These are phyloP conservation scores for Mycena leptocephala DNA, from an alignment of 768 basidiomycete species.

Conservation along the genomic window DNA sequence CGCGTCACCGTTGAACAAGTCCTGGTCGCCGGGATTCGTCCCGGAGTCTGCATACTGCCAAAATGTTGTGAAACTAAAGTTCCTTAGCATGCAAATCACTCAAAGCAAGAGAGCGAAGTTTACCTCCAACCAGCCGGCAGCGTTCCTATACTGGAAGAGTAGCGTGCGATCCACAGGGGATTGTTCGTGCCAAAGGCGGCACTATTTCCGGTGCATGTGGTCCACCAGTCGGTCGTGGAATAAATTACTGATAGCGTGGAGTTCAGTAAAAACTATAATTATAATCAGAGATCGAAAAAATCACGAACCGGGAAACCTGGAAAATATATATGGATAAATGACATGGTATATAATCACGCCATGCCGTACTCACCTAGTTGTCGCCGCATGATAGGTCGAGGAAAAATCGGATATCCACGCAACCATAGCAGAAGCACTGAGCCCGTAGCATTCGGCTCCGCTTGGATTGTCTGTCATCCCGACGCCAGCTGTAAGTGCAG, in stretches of 20 bases:
- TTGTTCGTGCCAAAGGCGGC: constrained; percentile 64
- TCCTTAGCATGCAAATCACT: not conserved
- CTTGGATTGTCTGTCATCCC: constrained; percentile 63
- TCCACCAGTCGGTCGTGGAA: constrained; percentile 81
- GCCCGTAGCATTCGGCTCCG: constrained; percentile 69
- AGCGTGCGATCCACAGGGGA: constrained; percentile 77
- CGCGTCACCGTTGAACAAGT: constrained; percentile 70
- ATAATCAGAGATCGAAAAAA: not conserved
- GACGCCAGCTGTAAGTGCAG: not conserved
- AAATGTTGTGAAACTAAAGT: constrained; percentile 64
- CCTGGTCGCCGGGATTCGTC: constrained; percentile 71
- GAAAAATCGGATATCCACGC: constrained; percentile 77
- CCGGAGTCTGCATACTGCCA: constrained; percentile 76
- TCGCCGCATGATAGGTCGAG: constrained; percentile 66
- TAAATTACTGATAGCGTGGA: constrained; percentile 64
- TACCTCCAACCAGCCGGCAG: constrained; percentile 74
- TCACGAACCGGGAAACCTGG: constrained; percentile 59
- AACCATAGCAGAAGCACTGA: constrained; percentile 71
- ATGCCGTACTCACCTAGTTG: constrained; percentile 51
- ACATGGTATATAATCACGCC: not conserved
- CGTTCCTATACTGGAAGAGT: constrained; percentile 63
- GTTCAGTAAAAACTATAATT: not conserved
- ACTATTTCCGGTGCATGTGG: constrained; percentile 74
- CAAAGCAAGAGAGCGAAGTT: constrained; percentile 27
- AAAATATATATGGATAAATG: not conserved